Percentiles rank a stretch among this genome's conserved stretches.
Evolutionary conservation across 305 asterid genomes (phyloP).

Genomic region (Fraxinus xanthoxyloides): DNA sequence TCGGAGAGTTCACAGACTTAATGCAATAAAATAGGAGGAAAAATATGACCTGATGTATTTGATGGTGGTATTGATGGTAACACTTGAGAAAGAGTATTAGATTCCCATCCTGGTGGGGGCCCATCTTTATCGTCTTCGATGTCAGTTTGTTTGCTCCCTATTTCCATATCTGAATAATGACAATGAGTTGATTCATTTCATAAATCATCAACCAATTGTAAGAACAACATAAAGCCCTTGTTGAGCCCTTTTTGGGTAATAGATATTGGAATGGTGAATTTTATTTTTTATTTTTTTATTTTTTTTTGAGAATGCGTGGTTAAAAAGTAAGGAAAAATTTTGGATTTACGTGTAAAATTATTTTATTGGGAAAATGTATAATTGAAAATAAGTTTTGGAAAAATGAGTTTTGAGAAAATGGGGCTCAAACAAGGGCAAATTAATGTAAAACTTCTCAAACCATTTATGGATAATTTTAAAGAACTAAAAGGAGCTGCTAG

Average conservation of each 20-base stretch:
- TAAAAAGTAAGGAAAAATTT: no score
- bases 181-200: slow-evolving; percentile 6
- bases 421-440: neutral
- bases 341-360: no score
- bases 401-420: no score
- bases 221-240: neutral
- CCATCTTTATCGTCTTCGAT: slow-evolving; percentile 60
- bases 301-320: no score
- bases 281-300: no score
- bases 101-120: slow-evolving; percentile 78
- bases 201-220: slow-evolving; percentile 14
- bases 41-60: neutral
- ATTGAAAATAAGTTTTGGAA: no score
- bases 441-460: neutral
- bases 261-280: no score
- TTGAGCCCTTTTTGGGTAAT: no score
- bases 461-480: neutral
- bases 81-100: slow-evolving; percentile 7
- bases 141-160: slow-evolving; percentile 39
- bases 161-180: slow-evolving; percentile 43
- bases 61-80: slow-evolving; percentile 12
- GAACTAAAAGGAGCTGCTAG: neutral
- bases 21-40: slow-evolving; percentile 4
- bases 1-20: slow-evolving; percentile 14
- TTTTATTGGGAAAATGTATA: no score